These are phyloP conservation scores for Phytophthora nicotianae DNA, from an alignment of 352 stramenopile species.

Conservation along the genomic window DNA sequence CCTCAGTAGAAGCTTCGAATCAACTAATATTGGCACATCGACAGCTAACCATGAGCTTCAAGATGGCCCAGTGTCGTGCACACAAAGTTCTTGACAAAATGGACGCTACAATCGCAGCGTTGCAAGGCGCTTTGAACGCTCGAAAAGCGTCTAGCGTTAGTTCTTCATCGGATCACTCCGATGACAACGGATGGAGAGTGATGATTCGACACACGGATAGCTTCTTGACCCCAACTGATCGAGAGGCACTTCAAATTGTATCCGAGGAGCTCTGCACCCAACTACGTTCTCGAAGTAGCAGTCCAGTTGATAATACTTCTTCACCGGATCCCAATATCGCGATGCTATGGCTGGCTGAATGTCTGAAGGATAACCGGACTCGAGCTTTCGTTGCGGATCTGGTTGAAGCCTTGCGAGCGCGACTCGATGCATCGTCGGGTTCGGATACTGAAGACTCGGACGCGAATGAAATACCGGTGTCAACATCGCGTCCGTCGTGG, in stretches of 20 bases:
- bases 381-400: slow-evolving; percentile 57
- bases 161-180: background rate
- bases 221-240: slow-evolving; percentile 58
- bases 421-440: slow-evolving; percentile 46
- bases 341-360: slow-evolving; percentile 50
- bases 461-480: slow-evolving; percentile 31
- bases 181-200: slow-evolving; percentile 26
- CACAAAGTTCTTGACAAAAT: slow-evolving; percentile 64
- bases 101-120: slow-evolving; percentile 53
- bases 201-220: slow-evolving; percentile 35
- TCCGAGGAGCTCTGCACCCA: slow-evolving; percentile 36
- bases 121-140: slow-evolving; percentile 40
- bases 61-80: slow-evolving; percentile 61
- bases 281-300: slow-evolving; percentile 28
- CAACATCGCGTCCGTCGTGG: slow-evolving; percentile 17
- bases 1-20: slow-evolving; percentile 63
- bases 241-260: slow-evolving; percentile 41
- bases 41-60: slow-evolving; percentile 74
- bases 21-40: slow-evolving; percentile 68
- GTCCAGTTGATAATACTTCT: slow-evolving; percentile 1
- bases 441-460: slow-evolving; percentile 55
- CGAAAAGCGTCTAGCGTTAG: slow-evolving; percentile 6
- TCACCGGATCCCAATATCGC: slow-evolving; percentile 28
- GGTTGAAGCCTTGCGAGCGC: slow-evolving; percentile 50
- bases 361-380: slow-evolving; percentile 54